Conservation (phyloP, 768 basidiomycete genomes). For the Pulveroboletus sp. region DNA sequence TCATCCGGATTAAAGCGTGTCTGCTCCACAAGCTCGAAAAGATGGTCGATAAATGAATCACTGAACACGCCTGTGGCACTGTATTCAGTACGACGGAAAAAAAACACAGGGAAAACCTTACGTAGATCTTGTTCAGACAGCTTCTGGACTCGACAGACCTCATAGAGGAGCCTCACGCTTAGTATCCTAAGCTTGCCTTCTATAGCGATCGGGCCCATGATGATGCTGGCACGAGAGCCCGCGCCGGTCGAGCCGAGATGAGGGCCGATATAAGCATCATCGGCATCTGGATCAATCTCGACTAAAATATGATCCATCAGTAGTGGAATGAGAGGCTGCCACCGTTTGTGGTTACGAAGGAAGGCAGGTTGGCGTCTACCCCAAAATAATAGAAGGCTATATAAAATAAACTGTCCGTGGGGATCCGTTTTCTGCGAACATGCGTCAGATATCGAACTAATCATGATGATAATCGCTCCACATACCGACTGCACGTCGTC, state of each 20-base stretch:
- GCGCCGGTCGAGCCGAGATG: slow-evolving; percentile 28
- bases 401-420: slow-evolving; percentile 76
- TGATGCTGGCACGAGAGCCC: slow-evolving; percentile 38
- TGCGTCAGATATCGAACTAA: slow-evolving; percentile 4
- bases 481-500: slow-evolving; percentile 67
- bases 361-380: slow-evolving; percentile 69
- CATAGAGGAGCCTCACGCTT: slow-evolving; percentile 77
- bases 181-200: slow-evolving; percentile 79
- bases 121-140: slow-evolving; percentile 75
- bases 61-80: slow-evolving; percentile 63
- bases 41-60: slow-evolving; percentile 79
- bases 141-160: slow-evolving; percentile 90
- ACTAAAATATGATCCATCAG: slow-evolving; percentile 83
- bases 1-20: slow-evolving; percentile 89
- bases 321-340: slow-evolving; percentile 77
- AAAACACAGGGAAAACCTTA: slow-evolving; percentile 38
- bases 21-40: slow-evolving; percentile 93
- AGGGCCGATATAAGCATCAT: slow-evolving; percentile 51
- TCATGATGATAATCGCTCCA: not conserved
- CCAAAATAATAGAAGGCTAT: slow-evolving; percentile 71
- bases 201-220: slow-evolving; percentile 57
- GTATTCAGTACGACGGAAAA: slow-evolving; percentile 4
- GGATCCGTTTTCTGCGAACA: slow-evolving; percentile 73
- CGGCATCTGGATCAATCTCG: slow-evolving; percentile 76
- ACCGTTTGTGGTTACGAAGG: slow-evolving; percentile 78